phyloP scores from a whole-genome alignment of 495 filamentous ascomycete species.

The Opeltia flavorubescens region DNA sequence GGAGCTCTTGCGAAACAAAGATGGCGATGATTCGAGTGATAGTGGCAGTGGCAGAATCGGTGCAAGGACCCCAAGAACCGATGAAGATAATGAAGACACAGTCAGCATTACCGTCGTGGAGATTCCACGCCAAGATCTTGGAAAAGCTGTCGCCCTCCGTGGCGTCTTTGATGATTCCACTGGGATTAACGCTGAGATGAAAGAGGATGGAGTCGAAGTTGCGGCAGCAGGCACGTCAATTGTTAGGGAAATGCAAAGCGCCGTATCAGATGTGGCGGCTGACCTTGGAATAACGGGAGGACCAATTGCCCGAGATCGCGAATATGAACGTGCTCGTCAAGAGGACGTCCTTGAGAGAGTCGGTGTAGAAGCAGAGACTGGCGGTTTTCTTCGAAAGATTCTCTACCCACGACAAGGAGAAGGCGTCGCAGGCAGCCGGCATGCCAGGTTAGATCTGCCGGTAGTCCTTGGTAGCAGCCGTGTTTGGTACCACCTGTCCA shows the following conservation, averaged over 20 bases:
- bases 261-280: conserved; percentile 61
- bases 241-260: conserved; percentile 67
- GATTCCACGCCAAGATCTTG: conserved; percentile 62
- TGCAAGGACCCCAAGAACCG: conserved; percentile 42
- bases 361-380: conserved; percentile 62
- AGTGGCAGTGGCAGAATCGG: conserved; percentile 36
- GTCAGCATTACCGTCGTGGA: conserved; percentile 84
- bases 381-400: conserved; percentile 70
- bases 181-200: conserved; percentile 97
- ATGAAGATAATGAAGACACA: conserved; percentile 62
- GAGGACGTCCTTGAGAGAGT: conserved; percentile 79
- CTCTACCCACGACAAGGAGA: conserved; percentile 66
- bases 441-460: conserved; percentile 61
- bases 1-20: conserved; percentile 49
- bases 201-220: conserved; percentile 74
- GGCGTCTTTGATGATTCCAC: conserved; percentile 79
- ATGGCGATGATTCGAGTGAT: conserved; percentile 49
- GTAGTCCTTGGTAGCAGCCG: conserved; percentile 60
- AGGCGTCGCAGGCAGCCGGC: conserved; percentile 57
- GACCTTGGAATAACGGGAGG: conserved; percentile 67
- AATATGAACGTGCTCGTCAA: conserved; percentile 64
- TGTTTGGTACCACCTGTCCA: conserved; percentile 86
- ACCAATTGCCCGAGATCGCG: conserved; percentile 50
- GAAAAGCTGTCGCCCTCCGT: conserved; percentile 73
- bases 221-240: conserved; percentile 59